phyloP scores from a whole-genome alignment of 2,329 filamentous ascomycete species.

The Fusarium tupiense region DNA sequence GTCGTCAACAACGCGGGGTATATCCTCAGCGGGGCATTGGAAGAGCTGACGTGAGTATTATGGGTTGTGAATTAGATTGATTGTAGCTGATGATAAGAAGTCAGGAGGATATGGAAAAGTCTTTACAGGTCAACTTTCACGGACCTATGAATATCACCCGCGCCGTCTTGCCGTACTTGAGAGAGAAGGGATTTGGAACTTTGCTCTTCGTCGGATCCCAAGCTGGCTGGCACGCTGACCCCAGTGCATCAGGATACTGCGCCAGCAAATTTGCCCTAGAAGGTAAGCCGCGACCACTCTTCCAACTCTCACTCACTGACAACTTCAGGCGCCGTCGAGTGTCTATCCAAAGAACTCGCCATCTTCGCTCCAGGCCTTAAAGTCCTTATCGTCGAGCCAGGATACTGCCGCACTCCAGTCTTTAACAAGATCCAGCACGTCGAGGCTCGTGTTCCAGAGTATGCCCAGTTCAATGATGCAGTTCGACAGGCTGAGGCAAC shows the following conservation, averaged over 20 bases:
- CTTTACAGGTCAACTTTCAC: constrained; percentile 50
- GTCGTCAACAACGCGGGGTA: constrained; percentile 54
- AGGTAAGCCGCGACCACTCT: constrained; percentile 20
- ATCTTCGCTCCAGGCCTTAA: constrained; percentile 45
- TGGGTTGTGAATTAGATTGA: accelerated
- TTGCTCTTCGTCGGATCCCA: constrained; percentile 50
- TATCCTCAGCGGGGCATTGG: constrained; percentile 37
- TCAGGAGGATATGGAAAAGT: constrained; percentile 39
- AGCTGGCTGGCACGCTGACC: constrained; percentile 47
- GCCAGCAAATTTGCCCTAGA: constrained; percentile 47
- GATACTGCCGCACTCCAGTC: constrained; percentile 53
- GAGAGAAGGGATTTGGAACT: constrained; percentile 44
- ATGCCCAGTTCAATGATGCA: constrained; percentile 45
- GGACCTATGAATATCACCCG: constrained; percentile 51
- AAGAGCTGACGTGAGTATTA: constrained; percentile 37
- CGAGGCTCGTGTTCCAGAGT: constrained; percentile 37
- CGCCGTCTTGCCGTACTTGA: constrained; percentile 47
- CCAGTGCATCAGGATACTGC: constrained; percentile 46
- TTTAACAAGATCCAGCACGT: constrained; percentile 49
- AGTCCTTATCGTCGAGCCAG: constrained; percentile 51
- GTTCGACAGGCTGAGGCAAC: constrained; percentile 33
- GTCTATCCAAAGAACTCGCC: constrained; percentile 39
- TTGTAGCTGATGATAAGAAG: neutral
- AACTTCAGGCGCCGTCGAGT: constrained; percentile 34
- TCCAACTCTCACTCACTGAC: neutral